A percentile compares a stretch with the other conserved stretches of the same genome.
These are phyloP conservation scores for Gamarada debralockiae DNA, from an alignment of 495 filamentous ascomycete species.

Conservation along the genomic window DNA sequence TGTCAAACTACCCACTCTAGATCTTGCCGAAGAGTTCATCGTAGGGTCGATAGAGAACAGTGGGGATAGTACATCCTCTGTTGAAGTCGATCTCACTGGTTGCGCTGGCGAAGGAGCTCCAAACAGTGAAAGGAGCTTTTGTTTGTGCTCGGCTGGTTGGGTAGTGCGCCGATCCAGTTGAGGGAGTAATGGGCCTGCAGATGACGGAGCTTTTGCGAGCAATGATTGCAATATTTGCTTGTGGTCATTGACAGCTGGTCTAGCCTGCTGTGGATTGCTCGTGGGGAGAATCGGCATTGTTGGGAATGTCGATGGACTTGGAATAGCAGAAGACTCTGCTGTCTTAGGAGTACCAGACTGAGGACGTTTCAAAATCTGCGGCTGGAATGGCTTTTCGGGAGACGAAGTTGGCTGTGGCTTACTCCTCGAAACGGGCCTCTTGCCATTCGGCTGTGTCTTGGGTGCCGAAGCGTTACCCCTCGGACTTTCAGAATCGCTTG, in stretches of 20 bases:
- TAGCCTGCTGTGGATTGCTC: constrained; percentile 13
- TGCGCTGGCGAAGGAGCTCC: constrained; percentile 42
- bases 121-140: constrained; percentile 67
- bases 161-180: constrained; percentile 15
- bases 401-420: background rate
- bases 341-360: constrained; percentile 19
- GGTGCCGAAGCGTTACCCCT: constrained; percentile 3
- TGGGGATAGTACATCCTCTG: constrained; percentile 30
- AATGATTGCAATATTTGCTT: constrained; percentile 65
- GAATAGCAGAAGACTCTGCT: constrained; percentile 18
- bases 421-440: background rate
- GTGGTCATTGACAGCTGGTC: constrained; percentile 43
- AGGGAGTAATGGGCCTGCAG: constrained; percentile 3
- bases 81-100: constrained; percentile 24
- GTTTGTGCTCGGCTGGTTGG: constrained; percentile 52
- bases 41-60: constrained; percentile 33
- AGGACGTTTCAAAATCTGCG: constrained; percentile 56
- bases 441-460: constrained; percentile 15
- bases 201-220: constrained; percentile 55
- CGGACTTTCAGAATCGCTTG: constrained; percentile 19
- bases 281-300: constrained; percentile 9
- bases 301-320: constrained; percentile 8
- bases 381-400: constrained; percentile 47
- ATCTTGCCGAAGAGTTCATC: constrained; percentile 31
- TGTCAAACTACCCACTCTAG: constrained; percentile 22